Evolutionary conservation across 164 flowering plant species (phyloP).

Genomic region (Echeveria elegans): DNA sequence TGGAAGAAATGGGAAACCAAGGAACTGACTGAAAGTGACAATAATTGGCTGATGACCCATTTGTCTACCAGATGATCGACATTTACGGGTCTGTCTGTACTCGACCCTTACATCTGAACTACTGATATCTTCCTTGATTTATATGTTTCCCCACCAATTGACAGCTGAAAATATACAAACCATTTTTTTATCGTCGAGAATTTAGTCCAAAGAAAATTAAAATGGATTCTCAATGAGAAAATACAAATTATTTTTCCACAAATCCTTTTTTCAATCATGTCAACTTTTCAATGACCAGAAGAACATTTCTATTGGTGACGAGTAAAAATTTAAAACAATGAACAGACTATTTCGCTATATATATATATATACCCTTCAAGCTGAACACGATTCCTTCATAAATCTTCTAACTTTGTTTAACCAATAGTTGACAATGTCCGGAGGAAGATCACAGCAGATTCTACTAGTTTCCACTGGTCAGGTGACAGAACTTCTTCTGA

Average conservation of each 20-base stretch:
- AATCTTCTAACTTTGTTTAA: neutral
- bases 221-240: no score
- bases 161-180: neutral
- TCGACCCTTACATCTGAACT: constrained; percentile 1
- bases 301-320: neutral
- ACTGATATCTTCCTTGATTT: neutral
- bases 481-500: neutral
- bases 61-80: neutral
- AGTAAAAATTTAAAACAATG: no score
- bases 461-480: no score
- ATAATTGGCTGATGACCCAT: neutral
- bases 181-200: neutral
- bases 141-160: neutral
- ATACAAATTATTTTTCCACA: no score
- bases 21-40: neutral
- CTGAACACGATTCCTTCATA: neutral
- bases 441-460: neutral
- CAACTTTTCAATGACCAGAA: no score
- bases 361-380: neutral
- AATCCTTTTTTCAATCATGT: no score
- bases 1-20: neutral
- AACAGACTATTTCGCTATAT: neutral
- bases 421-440: neutral
- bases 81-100: neutral
- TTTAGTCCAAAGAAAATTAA: no score